Percentiles rank a stretch among this genome's conserved stretches.
phyloP scores from a whole-genome alignment of 176 grass and related monocot species.

The Juncus inflexus region DNA sequence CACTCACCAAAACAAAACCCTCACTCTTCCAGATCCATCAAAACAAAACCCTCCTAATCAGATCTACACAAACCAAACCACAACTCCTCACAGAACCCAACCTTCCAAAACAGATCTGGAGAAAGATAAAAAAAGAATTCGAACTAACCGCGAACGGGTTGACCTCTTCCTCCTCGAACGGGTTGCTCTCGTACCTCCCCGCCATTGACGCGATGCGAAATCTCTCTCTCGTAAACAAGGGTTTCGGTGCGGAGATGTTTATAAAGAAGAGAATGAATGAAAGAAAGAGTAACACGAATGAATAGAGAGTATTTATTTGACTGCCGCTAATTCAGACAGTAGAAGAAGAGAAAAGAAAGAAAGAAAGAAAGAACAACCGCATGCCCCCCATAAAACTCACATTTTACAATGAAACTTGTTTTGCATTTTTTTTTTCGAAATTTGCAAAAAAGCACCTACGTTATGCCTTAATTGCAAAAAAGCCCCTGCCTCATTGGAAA shows the following conservation, averaged over 20 bases:
- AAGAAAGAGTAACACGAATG: neutral
- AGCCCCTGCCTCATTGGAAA: too few relatives aligned
- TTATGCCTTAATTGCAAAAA: too few relatives aligned
- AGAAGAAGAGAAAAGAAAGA: too few relatives aligned
- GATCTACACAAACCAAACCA: slow-evolving; percentile 16
- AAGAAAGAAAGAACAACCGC: too few relatives aligned
- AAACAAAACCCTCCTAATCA: neutral
- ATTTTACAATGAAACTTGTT: too few relatives aligned
- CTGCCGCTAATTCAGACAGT: neutral
- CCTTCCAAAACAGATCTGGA: slow-evolving; percentile 2
- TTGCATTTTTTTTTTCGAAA: too few relatives aligned
- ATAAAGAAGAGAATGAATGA: neutral
- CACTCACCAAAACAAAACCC: neutral
- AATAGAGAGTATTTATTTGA: neutral
- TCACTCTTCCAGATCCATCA: slow-evolving; percentile 6
- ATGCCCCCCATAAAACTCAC: slow-evolving; percentile 2
- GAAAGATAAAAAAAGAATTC: neutral
- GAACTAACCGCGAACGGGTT: slow-evolving; percentile 87
- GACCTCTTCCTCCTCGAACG: slow-evolving; percentile 94
- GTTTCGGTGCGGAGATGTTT: slow-evolving; percentile 16
- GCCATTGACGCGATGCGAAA: slow-evolving; percentile 43
- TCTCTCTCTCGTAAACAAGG: neutral
- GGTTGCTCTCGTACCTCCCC: slow-evolving; percentile 73
- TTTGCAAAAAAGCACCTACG: too few relatives aligned
- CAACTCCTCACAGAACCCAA: neutral